These are phyloP conservation scores for Paratinospora sagittata DNA, from an alignment of 164 flowering plant species.

Conservation along the genomic window DNA sequence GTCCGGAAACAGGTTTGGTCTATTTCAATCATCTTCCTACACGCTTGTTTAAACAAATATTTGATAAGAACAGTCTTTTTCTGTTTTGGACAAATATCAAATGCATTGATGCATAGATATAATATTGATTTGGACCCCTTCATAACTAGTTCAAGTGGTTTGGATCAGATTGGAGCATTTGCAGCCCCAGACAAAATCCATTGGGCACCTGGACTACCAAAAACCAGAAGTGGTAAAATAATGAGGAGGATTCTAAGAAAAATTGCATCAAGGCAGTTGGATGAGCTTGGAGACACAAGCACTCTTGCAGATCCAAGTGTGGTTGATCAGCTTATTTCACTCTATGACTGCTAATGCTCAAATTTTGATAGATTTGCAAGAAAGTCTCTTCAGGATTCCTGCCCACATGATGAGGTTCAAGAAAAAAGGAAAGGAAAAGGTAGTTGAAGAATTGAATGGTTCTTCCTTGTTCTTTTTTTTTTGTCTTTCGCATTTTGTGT, in stretches of 20 bases:
- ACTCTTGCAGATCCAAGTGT: constrained; percentile 93
- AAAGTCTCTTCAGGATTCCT: background rate
- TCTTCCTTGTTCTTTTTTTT: background rate
- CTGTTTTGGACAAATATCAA: background rate
- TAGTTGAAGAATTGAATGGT: background rate
- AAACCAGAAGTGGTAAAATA: constrained; percentile 97
- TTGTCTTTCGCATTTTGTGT: background rate
- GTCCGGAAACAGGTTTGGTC: constrained; percentile 79
- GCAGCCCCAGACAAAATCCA: constrained; percentile 96
- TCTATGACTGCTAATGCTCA: constrained; percentile 42
- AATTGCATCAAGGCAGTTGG: constrained; percentile 82
- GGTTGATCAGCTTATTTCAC: constrained; percentile 75
- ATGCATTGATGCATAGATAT: background rate
- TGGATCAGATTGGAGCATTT: constrained; percentile 90
- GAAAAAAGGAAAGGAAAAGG: background rate
- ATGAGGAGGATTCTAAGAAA: constrained; percentile 94
- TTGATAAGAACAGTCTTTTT: too few relatives aligned
- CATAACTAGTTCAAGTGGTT: background rate
- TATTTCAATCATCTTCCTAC: background rate
- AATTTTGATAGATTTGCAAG: background rate
- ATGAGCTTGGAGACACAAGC: constrained; percentile 95
- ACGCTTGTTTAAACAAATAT: background rate
- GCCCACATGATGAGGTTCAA: background rate
- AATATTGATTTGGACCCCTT: background rate
- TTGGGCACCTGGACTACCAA: constrained; percentile 99